phyloP scores from a whole-genome alignment of 2,329 filamentous ascomycete species.

The Fusarium sp. region DNA sequence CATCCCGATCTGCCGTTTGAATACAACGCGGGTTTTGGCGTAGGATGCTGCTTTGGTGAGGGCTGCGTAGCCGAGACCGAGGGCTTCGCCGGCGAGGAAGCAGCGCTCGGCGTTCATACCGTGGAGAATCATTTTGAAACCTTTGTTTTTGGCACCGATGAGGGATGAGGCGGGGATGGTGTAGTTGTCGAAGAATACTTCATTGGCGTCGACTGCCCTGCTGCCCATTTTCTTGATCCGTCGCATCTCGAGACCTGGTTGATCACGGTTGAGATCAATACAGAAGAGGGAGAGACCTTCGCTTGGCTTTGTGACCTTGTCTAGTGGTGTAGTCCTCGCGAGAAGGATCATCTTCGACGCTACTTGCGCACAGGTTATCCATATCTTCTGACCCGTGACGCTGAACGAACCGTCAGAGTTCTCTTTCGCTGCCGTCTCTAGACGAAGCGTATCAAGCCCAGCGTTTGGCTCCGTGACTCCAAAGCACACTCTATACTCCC shows the following conservation, averaged over 20 bases:
- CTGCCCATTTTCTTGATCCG: constrained; percentile 89
- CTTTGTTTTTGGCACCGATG: constrained; percentile 77
- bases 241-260: constrained; percentile 70
- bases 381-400: constrained; percentile 84
- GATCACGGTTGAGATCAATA: constrained; percentile 73
- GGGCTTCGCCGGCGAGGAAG: constrained; percentile 79
- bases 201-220: constrained; percentile 82
- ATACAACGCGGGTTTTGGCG: constrained; percentile 72
- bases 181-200: constrained; percentile 88
- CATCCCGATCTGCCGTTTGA: constrained; percentile 70
- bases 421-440: constrained; percentile 71
- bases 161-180: constrained; percentile 69
- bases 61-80: constrained; percentile 81
- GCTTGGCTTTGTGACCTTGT: constrained; percentile 74
- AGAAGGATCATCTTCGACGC: constrained; percentile 85
- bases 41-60: constrained; percentile 70
- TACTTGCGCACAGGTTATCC: constrained; percentile 87
- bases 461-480: constrained; percentile 87
- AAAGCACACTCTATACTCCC: constrained; percentile 78
- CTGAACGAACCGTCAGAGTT: constrained; percentile 66
- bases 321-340: constrained; percentile 76
- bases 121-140: constrained; percentile 81
- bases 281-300: constrained; percentile 84
- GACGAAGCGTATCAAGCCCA: constrained; percentile 78
- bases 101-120: constrained; percentile 85